Base-by-base conservation (phyloP, 1,139 yeast genomes). In the Zygosaccharomyces pseudobailii region DNA sequence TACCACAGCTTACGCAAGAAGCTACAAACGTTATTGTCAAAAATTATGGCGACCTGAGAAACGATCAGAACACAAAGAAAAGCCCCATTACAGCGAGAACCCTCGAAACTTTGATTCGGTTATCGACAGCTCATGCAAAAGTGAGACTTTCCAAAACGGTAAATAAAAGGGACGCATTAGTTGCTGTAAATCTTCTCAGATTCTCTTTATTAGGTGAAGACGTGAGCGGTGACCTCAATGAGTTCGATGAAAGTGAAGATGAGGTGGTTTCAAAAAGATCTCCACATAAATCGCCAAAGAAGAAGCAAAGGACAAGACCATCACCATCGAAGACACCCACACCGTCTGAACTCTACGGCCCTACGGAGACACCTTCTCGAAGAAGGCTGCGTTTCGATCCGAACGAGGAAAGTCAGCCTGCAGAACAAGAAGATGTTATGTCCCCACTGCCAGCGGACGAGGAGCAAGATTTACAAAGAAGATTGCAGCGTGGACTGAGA, bases 31-130 rank as follows among this genome's bases (percentile, higher is more conserved):
- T 85, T 62, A 89, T 92, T 60, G 94, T 89, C 23, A 76, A 77
- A 45, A 80, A 87, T 6, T 92, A 92, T 64, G 75, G 96, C 1
- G 80, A 83, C 9, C 75, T 92, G 56, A 79, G 99, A 71, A 89
- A 89, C 63, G 95, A 90, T 58, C 84, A 80, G 41, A 77, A 74
- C 53, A 78, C 92, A 50, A 82, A 87, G 57, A 89, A 97, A 3
- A 86, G 96, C 1, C 98, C 99, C 34, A 88, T 94, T 56, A 92
- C 99, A 3, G 96, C 98, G 21, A 87, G 99, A 81, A 94, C 98
- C 3, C 74, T 92, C 58, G 99, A 92, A 71, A 92, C 99, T 0
- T 75, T 92, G 58, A 92, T 92, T 66, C 95, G 99, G 74, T 74
- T 92, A 52, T 78, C 97, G 1, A 87, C 97, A 1, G 98, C 98